These are phyloP conservation scores for Blastocystis sp. DNA, from an alignment of 352 stramenopile genomes.

Conservation along the genomic window DNA sequence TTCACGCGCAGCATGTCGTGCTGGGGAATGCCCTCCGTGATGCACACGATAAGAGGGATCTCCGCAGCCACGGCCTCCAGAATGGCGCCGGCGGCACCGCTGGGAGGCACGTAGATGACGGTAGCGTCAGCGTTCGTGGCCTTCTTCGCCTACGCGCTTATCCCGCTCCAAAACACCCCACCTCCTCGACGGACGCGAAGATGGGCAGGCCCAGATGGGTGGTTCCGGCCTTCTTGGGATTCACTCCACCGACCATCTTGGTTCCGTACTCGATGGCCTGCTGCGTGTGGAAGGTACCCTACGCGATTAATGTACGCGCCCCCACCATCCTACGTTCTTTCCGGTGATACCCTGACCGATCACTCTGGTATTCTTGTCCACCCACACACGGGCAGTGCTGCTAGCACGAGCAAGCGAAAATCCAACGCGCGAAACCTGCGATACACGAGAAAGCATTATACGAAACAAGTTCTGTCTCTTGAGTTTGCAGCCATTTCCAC, in stretches of 20 bases:
- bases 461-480: neutral
- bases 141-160: conserved; percentile 78
- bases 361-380: conserved; percentile 98
- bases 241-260: conserved; percentile 97
- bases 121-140: conserved; percentile 87
- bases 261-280: conserved; percentile 97
- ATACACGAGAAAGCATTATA: conserved; percentile 44
- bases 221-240: conserved; percentile 93
- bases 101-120: conserved; percentile 97
- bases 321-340: conserved; percentile 84
- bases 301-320: conserved; percentile 41
- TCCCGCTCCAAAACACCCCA: conserved; percentile 74
- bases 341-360: conserved; percentile 99
- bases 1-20: conserved; percentile 99
- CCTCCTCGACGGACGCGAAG: conserved; percentile 91
- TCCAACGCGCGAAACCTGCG: conserved; percentile 18
- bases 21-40: conserved; percentile 98
- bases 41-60: conserved; percentile 88
- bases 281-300: conserved; percentile 96
- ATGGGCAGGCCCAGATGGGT: conserved; percentile 95
- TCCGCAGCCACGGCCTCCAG: conserved; percentile 92
- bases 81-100: conserved; percentile 93
- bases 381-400: conserved; percentile 93
- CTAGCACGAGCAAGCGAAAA: conserved; percentile 55
- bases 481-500: neutral